A percentile compares a stretch with the other conserved stretches of the same genome.
phyloP scores from a whole-genome alignment of 163 green algal species.

The Scenedesmus sp. region DNA sequence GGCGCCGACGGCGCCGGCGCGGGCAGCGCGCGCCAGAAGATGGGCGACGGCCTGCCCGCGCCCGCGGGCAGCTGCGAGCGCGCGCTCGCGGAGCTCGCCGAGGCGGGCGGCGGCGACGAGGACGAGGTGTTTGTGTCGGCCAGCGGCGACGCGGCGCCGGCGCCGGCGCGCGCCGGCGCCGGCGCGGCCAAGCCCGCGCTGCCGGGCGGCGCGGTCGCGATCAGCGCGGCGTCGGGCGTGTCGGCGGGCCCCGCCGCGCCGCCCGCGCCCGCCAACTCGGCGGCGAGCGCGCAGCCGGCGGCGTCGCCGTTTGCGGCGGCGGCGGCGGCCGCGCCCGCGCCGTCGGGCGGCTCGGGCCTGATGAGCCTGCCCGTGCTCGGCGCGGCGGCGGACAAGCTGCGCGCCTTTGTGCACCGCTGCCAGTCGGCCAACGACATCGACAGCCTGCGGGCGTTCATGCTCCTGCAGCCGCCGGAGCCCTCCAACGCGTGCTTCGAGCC shows the following conservation, averaged over 20 bases:
- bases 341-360: background rate
- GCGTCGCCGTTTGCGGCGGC: conserved; percentile 34
- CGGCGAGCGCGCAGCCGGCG: background rate
- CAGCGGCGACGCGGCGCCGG: background rate
- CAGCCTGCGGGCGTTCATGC: conserved; percentile 10
- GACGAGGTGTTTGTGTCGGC: conserved; percentile 38
- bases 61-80: background rate
- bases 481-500: conserved; percentile 49
- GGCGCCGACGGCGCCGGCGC: background rate
- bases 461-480: conserved; percentile 39
- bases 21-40: conserved; percentile 12
- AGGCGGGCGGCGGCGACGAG: too few relatives aligned
- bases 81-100: background rate
- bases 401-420: conserved; percentile 43
- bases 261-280: conserved; percentile 1
- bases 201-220: too few relatives aligned
- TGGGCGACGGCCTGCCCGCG: conserved; percentile 3
- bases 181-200: background rate
- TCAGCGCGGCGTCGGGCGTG: background rate
- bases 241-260: background rate
- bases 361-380: conserved; percentile 12
- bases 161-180: background rate
- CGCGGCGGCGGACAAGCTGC: conserved; percentile 42
- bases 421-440: conserved; percentile 42
- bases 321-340: background rate